Percentiles rank a stretch among this genome's conserved stretches.
These are phyloP conservation scores for Pulchroboletus neoregius DNA, from an alignment of 1,284 basidiomycete genomes.

Conservation along the genomic window DNA sequence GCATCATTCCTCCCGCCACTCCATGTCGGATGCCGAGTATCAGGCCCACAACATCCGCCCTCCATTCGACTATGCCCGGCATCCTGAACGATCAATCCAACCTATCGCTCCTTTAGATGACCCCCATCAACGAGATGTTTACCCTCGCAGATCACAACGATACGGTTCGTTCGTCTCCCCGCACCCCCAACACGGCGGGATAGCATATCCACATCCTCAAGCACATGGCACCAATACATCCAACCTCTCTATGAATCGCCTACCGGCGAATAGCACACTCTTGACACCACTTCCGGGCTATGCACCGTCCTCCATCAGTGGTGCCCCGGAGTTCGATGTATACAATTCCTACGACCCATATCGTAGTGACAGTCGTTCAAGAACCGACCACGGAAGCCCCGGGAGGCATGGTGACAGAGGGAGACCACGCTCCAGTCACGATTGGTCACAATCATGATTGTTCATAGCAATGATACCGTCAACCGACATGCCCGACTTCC, in stretches of 20 bases:
- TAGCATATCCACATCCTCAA: slow-evolving; percentile 18
- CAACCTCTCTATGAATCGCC: slow-evolving; percentile 22
- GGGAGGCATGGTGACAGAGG: slow-evolving; percentile 24
- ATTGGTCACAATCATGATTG: slow-evolving; percentile 10
- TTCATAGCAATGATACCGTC: slow-evolving; percentile 3
- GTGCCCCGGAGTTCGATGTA: slow-evolving; percentile 7
- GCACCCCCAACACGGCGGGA: slow-evolving; percentile 14
- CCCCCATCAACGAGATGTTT: slow-evolving; percentile 19
- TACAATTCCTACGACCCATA: slow-evolving; percentile 25
- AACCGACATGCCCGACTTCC: background rate
- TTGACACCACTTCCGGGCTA: slow-evolving; percentile 49
- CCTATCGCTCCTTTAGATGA: slow-evolving; percentile 13
- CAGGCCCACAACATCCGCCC: slow-evolving; percentile 14
- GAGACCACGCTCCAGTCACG: slow-evolving; percentile 24
- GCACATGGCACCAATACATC: slow-evolving; percentile 13
- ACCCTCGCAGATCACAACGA: slow-evolving; percentile 30
- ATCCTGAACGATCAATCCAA: slow-evolving; percentile 17
- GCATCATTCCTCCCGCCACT: slow-evolving; percentile 21
- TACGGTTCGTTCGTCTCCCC: slow-evolving; percentile 23
- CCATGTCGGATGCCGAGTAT: slow-evolving; percentile 22
- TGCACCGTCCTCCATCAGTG: slow-evolving; percentile 24
- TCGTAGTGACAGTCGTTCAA: slow-evolving; percentile 19
- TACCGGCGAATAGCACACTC: slow-evolving; percentile 48
- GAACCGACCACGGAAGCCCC: slow-evolving; percentile 18
- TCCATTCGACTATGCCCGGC: slow-evolving; percentile 19